Evolutionary conservation across 768 basidiomycete species (phyloP).

Genomic region (Russula sp.): DNA sequence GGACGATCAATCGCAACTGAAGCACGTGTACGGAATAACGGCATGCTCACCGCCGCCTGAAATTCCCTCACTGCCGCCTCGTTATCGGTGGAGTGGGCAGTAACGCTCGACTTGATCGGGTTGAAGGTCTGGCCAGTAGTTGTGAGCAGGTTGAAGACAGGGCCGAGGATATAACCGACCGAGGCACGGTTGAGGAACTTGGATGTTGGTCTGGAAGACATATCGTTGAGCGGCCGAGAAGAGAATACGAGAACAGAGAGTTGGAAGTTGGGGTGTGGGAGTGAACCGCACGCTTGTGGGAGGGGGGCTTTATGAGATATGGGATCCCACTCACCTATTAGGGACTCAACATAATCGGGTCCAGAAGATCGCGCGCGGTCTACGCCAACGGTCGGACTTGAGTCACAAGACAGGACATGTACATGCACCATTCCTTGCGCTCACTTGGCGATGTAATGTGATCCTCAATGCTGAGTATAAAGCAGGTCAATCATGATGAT

Average conservation of each 20-base stretch:
- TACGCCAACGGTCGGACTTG: too few relatives aligned
- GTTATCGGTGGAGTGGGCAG: neutral
- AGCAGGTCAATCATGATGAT: too few relatives aligned
- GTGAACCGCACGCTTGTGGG: neutral
- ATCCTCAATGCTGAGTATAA: too few relatives aligned
- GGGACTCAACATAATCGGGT: too few relatives aligned
- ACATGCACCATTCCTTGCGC: too few relatives aligned
- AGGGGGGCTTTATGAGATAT: neutral
- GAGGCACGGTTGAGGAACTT: conserved; percentile 8
- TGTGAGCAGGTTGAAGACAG: neutral
- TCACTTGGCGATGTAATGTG: too few relatives aligned
- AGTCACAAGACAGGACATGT: too few relatives aligned
- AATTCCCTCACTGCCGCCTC: conserved; percentile 8
- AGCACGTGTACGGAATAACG: neutral
- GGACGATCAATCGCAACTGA: neutral
- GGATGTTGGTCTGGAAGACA: conserved; percentile 4
- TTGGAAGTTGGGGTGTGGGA: neutral
- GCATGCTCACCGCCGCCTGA: conserved; percentile 3
- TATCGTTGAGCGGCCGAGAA: neutral
- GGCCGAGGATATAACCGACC: neutral
- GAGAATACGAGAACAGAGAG: neutral
- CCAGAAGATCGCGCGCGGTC: too few relatives aligned
- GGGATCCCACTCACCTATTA: too few relatives aligned
- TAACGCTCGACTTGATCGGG: neutral
- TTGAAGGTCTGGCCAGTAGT: neutral